phyloP scores from a whole-genome alignment of 495 filamentous ascomycete genomes.

The Penicillium odoratum region DNA sequence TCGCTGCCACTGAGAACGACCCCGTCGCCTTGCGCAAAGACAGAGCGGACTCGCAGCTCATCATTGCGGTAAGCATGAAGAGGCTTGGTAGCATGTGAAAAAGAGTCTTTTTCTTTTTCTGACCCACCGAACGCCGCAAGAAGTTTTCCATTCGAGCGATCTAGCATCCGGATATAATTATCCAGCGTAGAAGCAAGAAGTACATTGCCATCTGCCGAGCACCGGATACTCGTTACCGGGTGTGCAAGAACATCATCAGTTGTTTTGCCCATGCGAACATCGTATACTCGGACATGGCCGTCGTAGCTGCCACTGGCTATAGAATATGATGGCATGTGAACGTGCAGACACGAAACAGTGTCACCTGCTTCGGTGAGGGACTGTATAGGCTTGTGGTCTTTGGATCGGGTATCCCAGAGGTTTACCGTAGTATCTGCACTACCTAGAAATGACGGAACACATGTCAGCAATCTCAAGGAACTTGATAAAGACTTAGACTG shows the following conservation, averaged over 20 bases:
- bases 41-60: constrained; percentile 69
- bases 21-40: constrained; percentile 70
- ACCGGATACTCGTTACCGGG: constrained; percentile 63
- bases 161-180: constrained; percentile 75
- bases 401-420: constrained; percentile 76
- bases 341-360: constrained; percentile 62
- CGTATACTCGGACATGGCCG: constrained; percentile 79
- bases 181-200: constrained; percentile 77
- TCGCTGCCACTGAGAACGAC: constrained; percentile 86
- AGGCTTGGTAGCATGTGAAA: constrained; percentile 1
- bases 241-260: constrained; percentile 65
- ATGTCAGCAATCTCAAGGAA: not conserved
- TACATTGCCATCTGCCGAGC: constrained; percentile 70
- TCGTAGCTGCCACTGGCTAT: constrained; percentile 75
- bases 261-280: constrained; percentile 77
- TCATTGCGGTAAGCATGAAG: constrained; percentile 55
- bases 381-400: constrained; percentile 69
- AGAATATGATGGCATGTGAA: constrained; percentile 43
- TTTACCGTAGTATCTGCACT: constrained; percentile 81
- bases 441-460: constrained; percentile 38
- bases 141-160: constrained; percentile 69
- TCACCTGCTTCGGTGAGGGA: constrained; percentile 77
- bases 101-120: constrained; percentile 26
- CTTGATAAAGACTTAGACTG: not conserved
- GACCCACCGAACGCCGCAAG: constrained; percentile 68